These are phyloP conservation scores for Aspergillus sp. DNA, from an alignment of 2,329 filamentous ascomycete species.

Conservation along the genomic window DNA sequence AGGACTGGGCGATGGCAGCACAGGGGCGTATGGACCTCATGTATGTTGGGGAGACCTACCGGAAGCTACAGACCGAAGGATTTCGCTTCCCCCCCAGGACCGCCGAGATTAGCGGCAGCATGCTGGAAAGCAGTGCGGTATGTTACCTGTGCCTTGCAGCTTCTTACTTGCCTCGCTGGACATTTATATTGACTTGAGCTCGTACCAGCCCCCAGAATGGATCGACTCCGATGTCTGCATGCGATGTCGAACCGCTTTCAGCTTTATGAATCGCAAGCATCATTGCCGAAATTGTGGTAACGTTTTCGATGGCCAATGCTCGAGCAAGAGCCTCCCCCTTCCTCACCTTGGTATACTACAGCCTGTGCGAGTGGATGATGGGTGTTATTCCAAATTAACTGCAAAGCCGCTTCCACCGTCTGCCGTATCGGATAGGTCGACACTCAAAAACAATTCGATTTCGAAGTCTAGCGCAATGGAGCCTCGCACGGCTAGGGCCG, in stretches of 20 bases:
- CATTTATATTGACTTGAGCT: not conserved
- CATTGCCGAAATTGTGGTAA: conserved; percentile 97
- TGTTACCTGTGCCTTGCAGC: conserved; percentile 30
- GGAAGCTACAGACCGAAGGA: conserved; percentile 69
- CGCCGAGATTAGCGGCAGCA: conserved; percentile 83
- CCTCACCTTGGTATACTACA: conserved; percentile 89
- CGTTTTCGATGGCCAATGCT: conserved; percentile 93
- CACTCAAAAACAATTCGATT: conserved; percentile 41
- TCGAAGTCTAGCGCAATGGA: conserved; percentile 74
- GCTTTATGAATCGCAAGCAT: conserved; percentile 96
- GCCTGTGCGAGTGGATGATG: conserved; percentile 88
- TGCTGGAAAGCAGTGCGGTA: conserved; percentile 95
- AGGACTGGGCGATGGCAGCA: conserved; percentile 84
- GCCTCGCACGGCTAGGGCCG: conserved; percentile 75
- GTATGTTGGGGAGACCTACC: conserved; percentile 86
- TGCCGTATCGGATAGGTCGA: conserved; percentile 30
- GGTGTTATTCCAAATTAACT: conserved; percentile 82
- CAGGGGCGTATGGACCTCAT: conserved; percentile 72
- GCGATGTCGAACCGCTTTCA: conserved; percentile 90
- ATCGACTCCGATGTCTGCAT: conserved; percentile 96
- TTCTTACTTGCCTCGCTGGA: too few relatives aligned
- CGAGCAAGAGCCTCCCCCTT: conserved; percentile 74
- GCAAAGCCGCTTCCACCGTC: conserved; percentile 51
- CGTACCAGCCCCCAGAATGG: conserved; percentile 79
- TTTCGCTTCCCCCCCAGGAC: conserved; percentile 82